Evolutionary conservation across 371 early-diverging fungal genomes (phyloP).

Genomic region (Mortierella sp.): DNA sequence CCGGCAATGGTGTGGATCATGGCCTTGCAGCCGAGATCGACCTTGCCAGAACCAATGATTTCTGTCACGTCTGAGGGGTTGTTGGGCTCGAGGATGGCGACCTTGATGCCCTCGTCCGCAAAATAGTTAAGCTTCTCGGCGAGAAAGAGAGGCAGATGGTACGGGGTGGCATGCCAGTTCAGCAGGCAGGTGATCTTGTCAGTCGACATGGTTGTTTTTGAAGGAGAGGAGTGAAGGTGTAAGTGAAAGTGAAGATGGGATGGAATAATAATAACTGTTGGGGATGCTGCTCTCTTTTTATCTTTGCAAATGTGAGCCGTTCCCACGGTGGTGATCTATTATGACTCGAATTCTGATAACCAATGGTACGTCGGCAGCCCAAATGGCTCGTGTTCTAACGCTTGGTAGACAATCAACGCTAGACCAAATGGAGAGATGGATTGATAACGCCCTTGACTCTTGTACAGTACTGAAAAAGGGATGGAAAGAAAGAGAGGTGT

Average conservation of each 20-base stretch:
- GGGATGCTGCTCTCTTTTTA: background rate
- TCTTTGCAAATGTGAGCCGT: background rate
- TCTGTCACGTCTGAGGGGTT: conserved; percentile 78
- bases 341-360: background rate
- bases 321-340: background rate
- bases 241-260: background rate
- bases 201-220: conserved; percentile 55
- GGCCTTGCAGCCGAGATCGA: conserved; percentile 76
- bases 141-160: conserved; percentile 76
- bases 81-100: conserved; percentile 75
- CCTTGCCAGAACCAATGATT: conserved; percentile 75
- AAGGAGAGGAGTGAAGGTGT: background rate
- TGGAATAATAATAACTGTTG: background rate
- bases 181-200: conserved; percentile 71
- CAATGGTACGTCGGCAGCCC: background rate
- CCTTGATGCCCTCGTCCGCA: conserved; percentile 70
- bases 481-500: too few species aligned
- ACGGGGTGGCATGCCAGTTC: conserved; percentile 76
- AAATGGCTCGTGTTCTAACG: background rate
- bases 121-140: conserved; percentile 75
- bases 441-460: too few species aligned
- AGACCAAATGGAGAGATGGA: too few species aligned
- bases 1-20: conserved; percentile 83
- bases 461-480: too few species aligned
- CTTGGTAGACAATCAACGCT: too few species aligned